Percentiles rank a stretch among this genome's conserved stretches.
These are phyloP conservation scores for Trichoderma guizhouense DNA, from an alignment of 2,329 filamentous ascomycete genomes.

Conservation along the genomic window DNA sequence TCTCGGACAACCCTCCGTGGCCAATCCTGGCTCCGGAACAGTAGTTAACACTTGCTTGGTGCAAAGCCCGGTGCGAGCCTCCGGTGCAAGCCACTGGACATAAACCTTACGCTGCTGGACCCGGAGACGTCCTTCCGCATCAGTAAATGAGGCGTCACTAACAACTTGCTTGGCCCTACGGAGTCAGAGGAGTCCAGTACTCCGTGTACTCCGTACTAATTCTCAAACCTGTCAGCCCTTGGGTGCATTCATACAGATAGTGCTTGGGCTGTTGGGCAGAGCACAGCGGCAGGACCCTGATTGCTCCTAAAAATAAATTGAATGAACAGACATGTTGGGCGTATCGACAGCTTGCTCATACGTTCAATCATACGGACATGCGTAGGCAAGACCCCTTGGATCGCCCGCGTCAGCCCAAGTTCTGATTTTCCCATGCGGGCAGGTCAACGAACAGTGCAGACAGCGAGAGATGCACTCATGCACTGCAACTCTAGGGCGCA, in stretches of 20 bases:
- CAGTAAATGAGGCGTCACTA: not conserved
- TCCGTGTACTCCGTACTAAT: not conserved
- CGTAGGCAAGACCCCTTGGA: not conserved
- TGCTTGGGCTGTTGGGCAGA: not conserved
- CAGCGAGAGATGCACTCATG: not conserved
- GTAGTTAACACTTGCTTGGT: not conserved
- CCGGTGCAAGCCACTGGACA: not conserved
- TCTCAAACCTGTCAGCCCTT: not conserved
- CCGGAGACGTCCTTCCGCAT: slow-evolving; percentile 5
- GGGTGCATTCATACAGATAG: not conserved
- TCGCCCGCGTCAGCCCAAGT: not conserved
- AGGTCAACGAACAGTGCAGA: not conserved
- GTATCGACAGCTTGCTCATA: not conserved
- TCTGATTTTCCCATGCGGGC: not conserved
- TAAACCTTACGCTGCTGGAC: not conserved
- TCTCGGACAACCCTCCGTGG: not conserved
- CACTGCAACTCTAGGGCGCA: slow-evolving; percentile 1
- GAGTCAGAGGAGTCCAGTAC: not conserved
- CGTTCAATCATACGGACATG: not conserved
- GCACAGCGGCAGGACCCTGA: not conserved
- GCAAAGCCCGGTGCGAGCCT: not conserved
- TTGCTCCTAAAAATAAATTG: not conserved
- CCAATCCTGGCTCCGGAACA: not conserved
- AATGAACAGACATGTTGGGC: not conserved
- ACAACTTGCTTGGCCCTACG: not conserved